Percentiles rank a stretch among this genome's conserved stretches.
Conservation (phyloP, 1,284 basidiomycete species). For the Rhodofomes roseus region DNA sequence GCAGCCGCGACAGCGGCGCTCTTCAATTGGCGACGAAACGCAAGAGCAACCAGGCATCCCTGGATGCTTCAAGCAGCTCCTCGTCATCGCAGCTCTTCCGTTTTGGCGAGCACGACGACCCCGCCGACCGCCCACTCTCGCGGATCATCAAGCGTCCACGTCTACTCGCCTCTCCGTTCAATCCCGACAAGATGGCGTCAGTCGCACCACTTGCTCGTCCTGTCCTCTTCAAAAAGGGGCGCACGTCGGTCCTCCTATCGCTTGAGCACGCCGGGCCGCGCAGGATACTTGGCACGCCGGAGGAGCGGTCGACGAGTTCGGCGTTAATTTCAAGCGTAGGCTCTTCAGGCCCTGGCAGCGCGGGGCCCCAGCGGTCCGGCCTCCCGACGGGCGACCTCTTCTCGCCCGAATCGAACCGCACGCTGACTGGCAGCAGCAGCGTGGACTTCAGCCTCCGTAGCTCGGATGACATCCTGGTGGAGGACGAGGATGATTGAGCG, state of each 20-base stretch:
- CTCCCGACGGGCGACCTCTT: conserved; percentile 8
- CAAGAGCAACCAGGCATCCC: conserved; percentile 21
- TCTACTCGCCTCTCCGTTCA: conserved; percentile 22
- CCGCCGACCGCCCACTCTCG: conserved; percentile 12
- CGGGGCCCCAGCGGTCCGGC: conserved; percentile 7
- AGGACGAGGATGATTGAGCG: not conserved
- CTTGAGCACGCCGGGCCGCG: not conserved
- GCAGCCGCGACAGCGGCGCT: not conserved
- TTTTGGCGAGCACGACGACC: not conserved
- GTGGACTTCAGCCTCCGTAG: not conserved
- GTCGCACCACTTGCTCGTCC: not conserved
- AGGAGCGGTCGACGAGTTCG: not conserved
- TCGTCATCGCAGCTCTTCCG: conserved; percentile 1
- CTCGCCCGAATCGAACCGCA: not conserved
- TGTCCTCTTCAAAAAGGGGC: conserved; percentile 3
- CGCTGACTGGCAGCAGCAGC: conserved; percentile 1
- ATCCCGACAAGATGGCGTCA: conserved; percentile 10
- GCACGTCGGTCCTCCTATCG: not conserved
- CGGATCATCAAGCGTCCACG: conserved; percentile 29
- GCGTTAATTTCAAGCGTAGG: not conserved
- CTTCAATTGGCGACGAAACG: conserved; percentile 16
- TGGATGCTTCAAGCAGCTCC: conserved; percentile 12
- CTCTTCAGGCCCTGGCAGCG: not conserved
- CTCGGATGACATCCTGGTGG: not conserved
- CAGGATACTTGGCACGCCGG: not conserved